phyloP scores from a whole-genome alignment of 257 asterid species.

The Rhazya stricta region DNA sequence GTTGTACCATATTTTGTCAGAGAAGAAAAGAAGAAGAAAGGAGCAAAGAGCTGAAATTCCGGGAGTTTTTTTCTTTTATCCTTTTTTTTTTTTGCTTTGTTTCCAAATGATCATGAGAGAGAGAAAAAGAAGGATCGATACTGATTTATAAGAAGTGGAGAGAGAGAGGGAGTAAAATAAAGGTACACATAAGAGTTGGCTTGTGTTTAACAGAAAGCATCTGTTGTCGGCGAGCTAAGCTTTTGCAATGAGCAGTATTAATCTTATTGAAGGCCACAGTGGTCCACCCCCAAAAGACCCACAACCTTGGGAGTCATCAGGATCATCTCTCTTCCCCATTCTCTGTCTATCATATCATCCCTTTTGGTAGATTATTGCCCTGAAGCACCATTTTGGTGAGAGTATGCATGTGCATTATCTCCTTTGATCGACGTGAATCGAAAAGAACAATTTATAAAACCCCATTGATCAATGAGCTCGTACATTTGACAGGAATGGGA shows the following conservation, averaged over 20 bases:
- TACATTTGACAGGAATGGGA: neutral
- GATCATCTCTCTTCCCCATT: neutral
- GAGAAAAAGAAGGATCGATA: neutral
- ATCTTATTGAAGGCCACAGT: neutral
- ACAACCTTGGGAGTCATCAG: neutral
- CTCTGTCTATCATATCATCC: neutral
- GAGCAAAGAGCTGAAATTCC: conserved; percentile 3
- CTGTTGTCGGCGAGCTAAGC: conserved; percentile 21
- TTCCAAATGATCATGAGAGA: neutral
- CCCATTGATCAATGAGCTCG: conserved; percentile 1
- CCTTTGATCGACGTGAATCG: conserved; percentile 2
- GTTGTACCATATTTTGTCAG: conserved; percentile 36
- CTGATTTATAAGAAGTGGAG: neutral
- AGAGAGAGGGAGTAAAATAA: neutral
- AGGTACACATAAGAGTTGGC: neutral
- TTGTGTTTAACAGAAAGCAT: conserved; percentile 9
- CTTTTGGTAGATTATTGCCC: conserved; percentile 11
- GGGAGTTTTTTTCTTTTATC: neutral
- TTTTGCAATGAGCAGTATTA: neutral
- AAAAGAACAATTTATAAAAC: conserved; percentile 10
- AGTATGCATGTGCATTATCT: conserved; percentile 23
- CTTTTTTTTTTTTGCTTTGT: too few relatives aligned
- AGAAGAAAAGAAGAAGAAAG: conserved; percentile 1
- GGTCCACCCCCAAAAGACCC: conserved; percentile 10
- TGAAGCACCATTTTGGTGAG: conserved; percentile 10